phyloP scores from a whole-genome alignment of 176 grass and related monocot genomes.

The Tillandsia fasciculata region DNA sequence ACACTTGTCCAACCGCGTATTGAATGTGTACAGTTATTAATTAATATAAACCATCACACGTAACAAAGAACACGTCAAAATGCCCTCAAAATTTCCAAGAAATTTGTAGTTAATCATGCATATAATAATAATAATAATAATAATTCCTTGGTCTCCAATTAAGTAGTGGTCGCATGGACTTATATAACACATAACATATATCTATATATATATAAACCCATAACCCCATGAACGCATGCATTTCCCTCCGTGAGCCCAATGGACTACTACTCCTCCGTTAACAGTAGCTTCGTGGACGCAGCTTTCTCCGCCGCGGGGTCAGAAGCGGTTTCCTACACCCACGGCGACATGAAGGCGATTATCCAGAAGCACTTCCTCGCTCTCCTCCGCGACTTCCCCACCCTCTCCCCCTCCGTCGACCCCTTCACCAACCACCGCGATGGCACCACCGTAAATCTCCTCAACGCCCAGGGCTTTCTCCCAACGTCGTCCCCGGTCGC shows the following conservation, averaged over 20 bases:
- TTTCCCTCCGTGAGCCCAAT: background rate
- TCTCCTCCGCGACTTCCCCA: conserved; percentile 26
- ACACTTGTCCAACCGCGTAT: no score
- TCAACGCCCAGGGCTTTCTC: conserved; percentile 28
- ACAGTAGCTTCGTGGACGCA: conserved; percentile 20
- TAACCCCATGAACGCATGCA: no score
- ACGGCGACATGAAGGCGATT: conserved; percentile 25
- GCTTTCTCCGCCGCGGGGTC: conserved; percentile 9
- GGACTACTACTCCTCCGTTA: background rate
- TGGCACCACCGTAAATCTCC: conserved; percentile 18
- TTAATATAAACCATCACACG: no score
- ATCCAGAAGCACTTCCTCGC: conserved; percentile 24
- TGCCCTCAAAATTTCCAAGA: no score
- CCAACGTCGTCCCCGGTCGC: conserved; percentile 2
- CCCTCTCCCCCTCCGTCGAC: conserved; percentile 30
- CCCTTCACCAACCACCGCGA: conserved; percentile 27
- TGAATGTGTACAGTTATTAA: no score
- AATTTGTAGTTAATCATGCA: no score
- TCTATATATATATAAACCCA: background rate
- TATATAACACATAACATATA: background rate
- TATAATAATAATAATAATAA: no score
- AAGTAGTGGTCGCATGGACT: background rate
- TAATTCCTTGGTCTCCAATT: background rate
- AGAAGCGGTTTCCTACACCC: conserved; percentile 15
- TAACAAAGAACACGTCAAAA: no score